Conservation (phyloP, 257 asterid genomes). For the Paulownia fortunei region DNA sequence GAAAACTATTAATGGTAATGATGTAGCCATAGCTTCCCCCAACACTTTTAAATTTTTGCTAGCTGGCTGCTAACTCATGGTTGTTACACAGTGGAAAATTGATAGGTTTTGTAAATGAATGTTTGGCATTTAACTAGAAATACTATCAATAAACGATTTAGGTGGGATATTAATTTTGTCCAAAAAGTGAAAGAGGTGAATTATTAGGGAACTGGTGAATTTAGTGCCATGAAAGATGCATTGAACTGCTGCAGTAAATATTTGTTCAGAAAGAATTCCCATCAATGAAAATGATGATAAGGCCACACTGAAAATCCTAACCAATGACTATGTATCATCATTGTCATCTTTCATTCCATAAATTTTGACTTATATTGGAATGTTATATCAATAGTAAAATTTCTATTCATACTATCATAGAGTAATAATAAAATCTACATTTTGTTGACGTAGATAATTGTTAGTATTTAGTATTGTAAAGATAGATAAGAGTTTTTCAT, state of each 20-base stretch:
- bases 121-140: background rate
- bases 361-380: no score
- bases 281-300: background rate
- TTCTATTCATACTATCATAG: background rate
- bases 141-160: background rate
- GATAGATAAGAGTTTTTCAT: background rate
- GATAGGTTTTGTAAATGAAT: background rate
- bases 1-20: background rate
- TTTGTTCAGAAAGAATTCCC: background rate
- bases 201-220: conserved; percentile 8
- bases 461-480: background rate
- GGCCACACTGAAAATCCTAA: background rate
- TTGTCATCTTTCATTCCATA: background rate
- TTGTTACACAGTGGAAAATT: background rate
- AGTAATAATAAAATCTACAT: conserved; percentile 12
- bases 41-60: background rate
- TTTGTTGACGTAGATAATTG: background rate
- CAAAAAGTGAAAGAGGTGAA: conserved; percentile 21
- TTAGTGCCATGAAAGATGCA: background rate
- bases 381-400: background rate
- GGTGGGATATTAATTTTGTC: background rate
- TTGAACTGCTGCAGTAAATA: conserved; percentile 19
- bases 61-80: background rate
- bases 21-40: background rate
- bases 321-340: background rate